These are phyloP conservation scores for Bruguiera gymnorhiza DNA, from an alignment of 345 rosid species.

Conservation along the genomic window DNA sequence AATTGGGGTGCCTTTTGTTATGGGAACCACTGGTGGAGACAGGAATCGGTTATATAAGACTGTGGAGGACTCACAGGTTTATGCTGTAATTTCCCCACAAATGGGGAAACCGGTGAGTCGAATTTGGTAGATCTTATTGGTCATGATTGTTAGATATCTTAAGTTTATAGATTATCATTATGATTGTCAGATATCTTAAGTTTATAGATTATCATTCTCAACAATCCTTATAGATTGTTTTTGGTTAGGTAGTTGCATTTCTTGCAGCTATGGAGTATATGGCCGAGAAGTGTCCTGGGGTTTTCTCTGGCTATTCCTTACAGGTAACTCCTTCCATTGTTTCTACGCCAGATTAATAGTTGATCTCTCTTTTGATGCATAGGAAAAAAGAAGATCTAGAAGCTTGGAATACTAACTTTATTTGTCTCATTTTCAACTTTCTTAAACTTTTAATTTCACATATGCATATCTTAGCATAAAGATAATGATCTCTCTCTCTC, in stretches of 20 bases:
- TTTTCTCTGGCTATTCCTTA: slow-evolving; percentile 84
- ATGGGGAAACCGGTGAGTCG: slow-evolving; percentile 89
- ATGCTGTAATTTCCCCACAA: slow-evolving; percentile 95
- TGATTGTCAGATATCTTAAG: not conserved
- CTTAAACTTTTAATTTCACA: too few species aligned
- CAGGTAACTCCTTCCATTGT: slow-evolving; percentile 41
- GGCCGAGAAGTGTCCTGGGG: slow-evolving; percentile 97
- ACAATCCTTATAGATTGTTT: slow-evolving; percentile 18
- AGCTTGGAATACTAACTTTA: too few species aligned
- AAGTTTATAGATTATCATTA: slow-evolving; percentile 3
- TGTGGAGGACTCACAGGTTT: slow-evolving; percentile 59
- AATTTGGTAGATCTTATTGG: not conserved
- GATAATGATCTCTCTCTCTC: too few species aligned
- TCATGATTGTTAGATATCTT: not conserved
- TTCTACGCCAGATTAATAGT: not conserved
- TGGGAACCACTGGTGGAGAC: slow-evolving; percentile 99
- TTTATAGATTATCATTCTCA: slow-evolving; percentile 5
- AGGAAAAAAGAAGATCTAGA: not conserved
- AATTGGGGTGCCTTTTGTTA: slow-evolving; percentile 93
- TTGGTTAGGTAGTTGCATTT: slow-evolving; percentile 83
- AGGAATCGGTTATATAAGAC: slow-evolving; percentile 58
- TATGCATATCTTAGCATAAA: too few species aligned
- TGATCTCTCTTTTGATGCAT: not conserved
- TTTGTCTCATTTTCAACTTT: too few species aligned
- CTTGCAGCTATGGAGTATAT: slow-evolving; percentile 97